Evolutionary conservation across 2,329 filamentous ascomycete genomes (phyloP).

Genomic region (Monosporascus sp.): DNA sequence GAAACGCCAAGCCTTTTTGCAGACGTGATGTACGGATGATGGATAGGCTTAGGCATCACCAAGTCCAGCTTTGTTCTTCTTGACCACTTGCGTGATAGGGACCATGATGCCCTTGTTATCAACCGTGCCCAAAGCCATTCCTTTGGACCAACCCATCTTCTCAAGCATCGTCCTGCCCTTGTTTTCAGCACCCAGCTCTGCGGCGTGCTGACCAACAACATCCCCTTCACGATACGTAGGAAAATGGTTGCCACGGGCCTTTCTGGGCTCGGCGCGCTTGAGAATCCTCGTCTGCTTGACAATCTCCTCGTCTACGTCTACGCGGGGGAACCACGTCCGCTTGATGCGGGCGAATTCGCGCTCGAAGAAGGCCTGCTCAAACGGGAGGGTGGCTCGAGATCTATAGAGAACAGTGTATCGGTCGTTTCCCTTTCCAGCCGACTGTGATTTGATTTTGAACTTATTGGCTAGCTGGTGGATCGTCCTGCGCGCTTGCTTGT

Average conservation of each 20-base stretch:
- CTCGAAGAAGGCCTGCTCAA: conserved; percentile 52
- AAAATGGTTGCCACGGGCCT: conserved; percentile 24
- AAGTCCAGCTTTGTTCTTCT: conserved; percentile 77
- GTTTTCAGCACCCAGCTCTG: conserved; percentile 78
- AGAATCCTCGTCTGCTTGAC: conserved; percentile 21
- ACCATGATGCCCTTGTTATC: conserved; percentile 87
- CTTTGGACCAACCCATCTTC: conserved; percentile 94
- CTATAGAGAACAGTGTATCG: conserved; percentile 76
- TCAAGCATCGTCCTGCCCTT: conserved; percentile 82
- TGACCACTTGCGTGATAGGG: conserved; percentile 82
- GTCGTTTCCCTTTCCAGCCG: conserved; percentile 64
- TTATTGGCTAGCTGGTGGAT: conserved; percentile 74
- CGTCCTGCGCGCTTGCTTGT: conserved; percentile 67
- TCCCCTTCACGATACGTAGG: conserved; percentile 76
- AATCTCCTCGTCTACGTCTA: conserved; percentile 34
- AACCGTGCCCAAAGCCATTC: conserved; percentile 73
- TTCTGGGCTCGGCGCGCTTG: conserved; percentile 20
- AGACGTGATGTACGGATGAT: neutral
- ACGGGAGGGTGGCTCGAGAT: conserved; percentile 59
- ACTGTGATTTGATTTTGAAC: conserved; percentile 79
- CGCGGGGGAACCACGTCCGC: conserved; percentile 51
- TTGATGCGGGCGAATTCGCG: conserved; percentile 40
- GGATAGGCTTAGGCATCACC: conserved; percentile 40
- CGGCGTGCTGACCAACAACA: conserved; percentile 76
- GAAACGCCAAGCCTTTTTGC: neutral